phyloP scores from a whole-genome alignment of 2,329 filamentous ascomycete genomes.

The Exophiala sideris region DNA sequence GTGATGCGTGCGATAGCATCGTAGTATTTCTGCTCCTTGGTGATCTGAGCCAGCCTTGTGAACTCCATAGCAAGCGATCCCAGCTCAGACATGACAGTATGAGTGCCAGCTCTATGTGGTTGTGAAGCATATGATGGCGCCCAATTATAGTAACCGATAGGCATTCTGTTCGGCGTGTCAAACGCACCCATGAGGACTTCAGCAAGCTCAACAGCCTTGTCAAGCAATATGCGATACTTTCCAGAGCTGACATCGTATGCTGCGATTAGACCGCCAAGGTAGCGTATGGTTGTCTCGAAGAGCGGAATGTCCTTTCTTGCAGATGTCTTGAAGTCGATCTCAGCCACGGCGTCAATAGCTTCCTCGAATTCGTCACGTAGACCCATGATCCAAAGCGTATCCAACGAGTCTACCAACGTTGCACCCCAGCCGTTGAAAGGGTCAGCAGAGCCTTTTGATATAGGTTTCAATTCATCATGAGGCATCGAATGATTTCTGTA shows the following conservation, averaged over 20 bases:
- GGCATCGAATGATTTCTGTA: conserved; percentile 78
- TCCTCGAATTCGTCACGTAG: conserved; percentile 75
- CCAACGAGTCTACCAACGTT: conserved; percentile 76
- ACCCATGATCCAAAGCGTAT: conserved; percentile 85
- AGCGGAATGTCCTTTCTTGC: conserved; percentile 70
- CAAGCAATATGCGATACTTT: conserved; percentile 63
- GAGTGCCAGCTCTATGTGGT: conserved; percentile 51
- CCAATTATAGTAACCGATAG: conserved; percentile 76
- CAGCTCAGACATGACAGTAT: conserved; percentile 63
- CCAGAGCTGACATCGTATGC: conserved; percentile 82
- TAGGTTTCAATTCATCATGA: conserved; percentile 79
- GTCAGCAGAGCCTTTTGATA: conserved; percentile 65
- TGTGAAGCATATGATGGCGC: conserved; percentile 62
- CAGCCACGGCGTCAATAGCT: conserved; percentile 64
- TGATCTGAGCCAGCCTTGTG: conserved; percentile 81
- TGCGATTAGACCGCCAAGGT: conserved; percentile 78
- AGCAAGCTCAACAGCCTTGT: conserved; percentile 75
- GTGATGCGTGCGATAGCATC: conserved; percentile 86
- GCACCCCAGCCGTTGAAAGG: conserved; percentile 92
- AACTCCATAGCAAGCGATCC: conserved; percentile 85
- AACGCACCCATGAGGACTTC: conserved; percentile 79
- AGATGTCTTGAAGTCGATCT: conserved; percentile 80
- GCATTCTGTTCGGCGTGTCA: conserved; percentile 93
- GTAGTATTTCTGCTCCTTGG: conserved; percentile 77
- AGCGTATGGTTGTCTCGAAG: conserved; percentile 89